Base-by-base conservation (phyloP, 208 protist genomes). In the Wallacemonas collosoma region DNA sequence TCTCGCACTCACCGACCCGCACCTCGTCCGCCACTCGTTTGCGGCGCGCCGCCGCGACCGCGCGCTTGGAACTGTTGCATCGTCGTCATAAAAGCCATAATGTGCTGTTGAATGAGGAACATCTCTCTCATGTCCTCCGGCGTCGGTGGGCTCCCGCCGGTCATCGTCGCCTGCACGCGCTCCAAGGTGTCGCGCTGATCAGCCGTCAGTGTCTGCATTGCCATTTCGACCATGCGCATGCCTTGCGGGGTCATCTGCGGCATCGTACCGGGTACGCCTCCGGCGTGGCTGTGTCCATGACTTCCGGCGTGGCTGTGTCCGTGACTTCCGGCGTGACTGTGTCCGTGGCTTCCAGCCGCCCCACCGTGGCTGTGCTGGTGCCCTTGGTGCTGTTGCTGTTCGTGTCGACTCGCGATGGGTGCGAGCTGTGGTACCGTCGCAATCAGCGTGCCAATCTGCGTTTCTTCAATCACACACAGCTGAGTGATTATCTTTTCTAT, bases 71-170 rank as follows among this genome's bases (percentile, higher is more conserved):
- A 96, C 54, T 82, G 79, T 56, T 87, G 65, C 84, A 96, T 85
- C 6, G 92, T 95, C 11, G 70, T 55, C 71, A 94, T 89, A 66
- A 92, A 93, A 1, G 92, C 82, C 15, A 74, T 81, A n/a, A 95
- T 75, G 53, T 94, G 89, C 41, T 77, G 82, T 71, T 93, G 89
- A 58, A 96, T 91, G 9, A 86, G 54, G n/a, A 83, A 76, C 87
- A 95, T 90, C 6, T 85, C 82, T 2, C 47, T 50, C 75, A 81
- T 88, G 39, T 96, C 89, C 40, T 96, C 84, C 26, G 79, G 60
- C 2, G 79, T 60, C 40, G 85, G 88, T 8, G 68, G 79, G 9
- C 76, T 70, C 12, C 89, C 89, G 3, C 47, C 72, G 57, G 76
- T 79, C 83, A 95, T 91, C 17, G 60, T 85, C 44, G 75, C 53